phyloP scores from a whole-genome alignment of 495 filamentous ascomycete species.

The Penicillium cosmopolitanum region DNA sequence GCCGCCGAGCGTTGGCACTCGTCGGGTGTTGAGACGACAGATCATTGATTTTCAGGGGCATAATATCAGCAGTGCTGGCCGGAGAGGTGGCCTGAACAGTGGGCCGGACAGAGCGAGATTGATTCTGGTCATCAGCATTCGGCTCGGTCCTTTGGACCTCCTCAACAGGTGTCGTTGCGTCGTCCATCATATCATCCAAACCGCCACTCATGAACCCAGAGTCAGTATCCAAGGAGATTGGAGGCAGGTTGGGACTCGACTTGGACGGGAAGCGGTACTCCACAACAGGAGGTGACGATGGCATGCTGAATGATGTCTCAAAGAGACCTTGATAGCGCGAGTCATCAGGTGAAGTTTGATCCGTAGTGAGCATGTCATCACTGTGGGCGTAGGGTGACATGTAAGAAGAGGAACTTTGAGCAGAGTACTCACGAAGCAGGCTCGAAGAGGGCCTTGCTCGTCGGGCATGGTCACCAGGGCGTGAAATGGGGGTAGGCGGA shows the following conservation, averaged over 20 bases:
- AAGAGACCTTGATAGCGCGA: slow-evolving; percentile 52
- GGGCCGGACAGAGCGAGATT: slow-evolving; percentile 48
- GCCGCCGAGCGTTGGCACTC: slow-evolving; percentile 21
- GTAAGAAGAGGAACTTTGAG: slow-evolving; percentile 39
- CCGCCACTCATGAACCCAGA: slow-evolving; percentile 82
- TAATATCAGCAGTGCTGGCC: slow-evolving; percentile 23
- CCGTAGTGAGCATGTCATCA: slow-evolving; percentile 38
- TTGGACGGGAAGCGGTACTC: slow-evolving; percentile 56
- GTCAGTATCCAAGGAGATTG: slow-evolving; percentile 63
- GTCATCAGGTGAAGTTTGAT: slow-evolving; percentile 50
- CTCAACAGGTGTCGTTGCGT: slow-evolving; percentile 48
- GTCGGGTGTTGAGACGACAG: slow-evolving; percentile 21
- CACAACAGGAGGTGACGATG: slow-evolving; percentile 78
- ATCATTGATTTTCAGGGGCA: slow-evolving; percentile 26
- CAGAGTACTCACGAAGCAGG: slow-evolving; percentile 50
- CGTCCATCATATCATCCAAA: slow-evolving; percentile 61
- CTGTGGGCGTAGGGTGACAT: slow-evolving; percentile 52
- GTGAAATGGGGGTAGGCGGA: slow-evolving; percentile 80
- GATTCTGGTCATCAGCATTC: slow-evolving; percentile 45
- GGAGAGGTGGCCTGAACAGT: slow-evolving; percentile 38
- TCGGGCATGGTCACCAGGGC: slow-evolving; percentile 35
- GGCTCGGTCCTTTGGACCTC: slow-evolving; percentile 32
- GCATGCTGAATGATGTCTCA: slow-evolving; percentile 60
- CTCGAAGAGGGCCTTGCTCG: slow-evolving; percentile 40
- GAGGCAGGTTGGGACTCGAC: slow-evolving; percentile 76